Evolutionary conservation across 2,329 filamentous ascomycete genomes (phyloP).

Genomic region (Fusarium subglutinans): DNA sequence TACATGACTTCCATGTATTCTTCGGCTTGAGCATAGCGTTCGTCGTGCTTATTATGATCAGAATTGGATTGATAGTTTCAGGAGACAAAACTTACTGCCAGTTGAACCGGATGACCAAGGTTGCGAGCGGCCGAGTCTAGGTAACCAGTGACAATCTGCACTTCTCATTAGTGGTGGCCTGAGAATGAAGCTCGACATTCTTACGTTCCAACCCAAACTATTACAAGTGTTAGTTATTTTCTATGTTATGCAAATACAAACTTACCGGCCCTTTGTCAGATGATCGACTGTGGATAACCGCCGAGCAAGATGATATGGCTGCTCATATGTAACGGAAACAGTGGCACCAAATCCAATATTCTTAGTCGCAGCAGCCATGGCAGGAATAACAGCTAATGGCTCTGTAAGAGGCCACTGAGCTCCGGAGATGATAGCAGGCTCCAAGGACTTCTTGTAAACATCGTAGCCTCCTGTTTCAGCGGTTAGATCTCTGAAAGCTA

Average conservation of each 20-base stretch:
- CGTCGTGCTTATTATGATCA: slow-evolving; percentile 62
- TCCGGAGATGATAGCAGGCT: slow-evolving; percentile 68
- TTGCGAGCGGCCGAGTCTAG: slow-evolving; percentile 75
- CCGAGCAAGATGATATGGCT: slow-evolving; percentile 74
- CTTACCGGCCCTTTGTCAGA: slow-evolving; percentile 67
- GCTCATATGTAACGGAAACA: slow-evolving; percentile 75
- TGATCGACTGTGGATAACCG: slow-evolving; percentile 74
- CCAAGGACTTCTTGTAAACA: slow-evolving; percentile 70
- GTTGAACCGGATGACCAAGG: slow-evolving; percentile 66
- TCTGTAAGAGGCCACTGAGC: slow-evolving; percentile 79
- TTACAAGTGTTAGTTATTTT: not conserved
- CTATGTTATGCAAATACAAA: not conserved
- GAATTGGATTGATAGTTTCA: not conserved
- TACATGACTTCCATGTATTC: slow-evolving; percentile 72
- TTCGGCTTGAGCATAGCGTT: slow-evolving; percentile 70
- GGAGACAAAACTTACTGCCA: slow-evolving; percentile 20
- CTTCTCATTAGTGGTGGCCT: slow-evolving; percentile 39
- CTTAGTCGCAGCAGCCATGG: slow-evolving; percentile 75
- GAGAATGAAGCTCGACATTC: slow-evolving; percentile 6
- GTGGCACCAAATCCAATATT: slow-evolving; percentile 77
- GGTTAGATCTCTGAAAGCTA: not conserved
- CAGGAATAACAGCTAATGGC: slow-evolving; percentile 70
- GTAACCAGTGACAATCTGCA: slow-evolving; percentile 73
- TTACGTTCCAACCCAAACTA: slow-evolving; percentile 65
- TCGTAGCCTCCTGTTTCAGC: slow-evolving; percentile 67